Evolutionary conservation across 352 stramenopile species (phyloP), one percentile per base, ranked within the genome.

Genomic region (Phytophthora syringae): DNA sequence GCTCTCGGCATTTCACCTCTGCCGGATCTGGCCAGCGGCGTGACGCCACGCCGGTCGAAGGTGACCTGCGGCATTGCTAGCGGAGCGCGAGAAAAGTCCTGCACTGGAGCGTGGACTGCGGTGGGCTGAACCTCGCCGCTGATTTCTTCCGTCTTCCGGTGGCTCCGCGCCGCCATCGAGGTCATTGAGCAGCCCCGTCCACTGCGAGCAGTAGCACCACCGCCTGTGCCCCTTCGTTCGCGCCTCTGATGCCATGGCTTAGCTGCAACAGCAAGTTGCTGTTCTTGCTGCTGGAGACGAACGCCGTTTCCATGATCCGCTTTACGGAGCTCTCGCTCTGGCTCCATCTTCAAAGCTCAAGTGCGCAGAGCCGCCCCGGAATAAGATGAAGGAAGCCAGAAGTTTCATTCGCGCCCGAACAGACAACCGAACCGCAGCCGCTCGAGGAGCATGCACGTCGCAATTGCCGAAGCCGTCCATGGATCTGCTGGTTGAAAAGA

Each of bases 331-430:
- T n/a, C n/a, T n/a, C n/a, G n/a, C n/a, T 56, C 55, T 43, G 45
- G 39, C 60, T 74, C 49, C 50, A 65, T 65, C 66, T 59, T 70
- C 54, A 68, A 67, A 63, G 45, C 51, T 76, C 67, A 67, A 70
- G 40, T 69, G 55, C 36, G 52, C 53, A 72, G 39, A 76, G 36
- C 43, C 58, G 58, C 52, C 21, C 13, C 40, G 30, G 55, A 66
- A 60, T 66, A 66, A 66, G 58, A 40, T 58, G 21, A 30, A 47
- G 43, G 22, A 30, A 44, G 44, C 47, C 18, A 37, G 11, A 47
- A 43, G 62, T 76, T 76, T 76, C 67, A 30, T 76, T 76, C 68
- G 63, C 68, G 67, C 52, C 54, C 55, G 39, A 72, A 52, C 52
- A 69, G 51, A 65, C 59, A 52, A 72, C 59, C 58, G 63, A 69